phyloP scores from a whole-genome alignment of 192 early-diverging fungal species.

The Umbelopsis ramanniana region DNA sequence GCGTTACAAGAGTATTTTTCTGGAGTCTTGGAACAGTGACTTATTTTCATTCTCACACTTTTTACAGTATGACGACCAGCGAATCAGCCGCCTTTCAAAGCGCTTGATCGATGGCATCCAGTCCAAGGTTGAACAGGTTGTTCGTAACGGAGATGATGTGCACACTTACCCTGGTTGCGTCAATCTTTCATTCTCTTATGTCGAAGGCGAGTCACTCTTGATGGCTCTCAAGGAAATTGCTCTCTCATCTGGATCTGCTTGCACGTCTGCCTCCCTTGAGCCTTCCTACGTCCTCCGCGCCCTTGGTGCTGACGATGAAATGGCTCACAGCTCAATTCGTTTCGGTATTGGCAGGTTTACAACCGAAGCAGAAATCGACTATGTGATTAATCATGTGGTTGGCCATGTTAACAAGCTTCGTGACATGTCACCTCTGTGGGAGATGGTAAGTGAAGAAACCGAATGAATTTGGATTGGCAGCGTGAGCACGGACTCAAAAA shows the following conservation, averaged over 20 bases:
- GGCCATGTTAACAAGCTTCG: conserved; percentile 84
- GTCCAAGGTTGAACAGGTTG: conserved; percentile 76
- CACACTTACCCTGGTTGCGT: conserved; percentile 88
- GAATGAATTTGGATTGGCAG: not conserved
- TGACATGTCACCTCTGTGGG: conserved; percentile 98
- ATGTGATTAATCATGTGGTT: conserved; percentile 79
- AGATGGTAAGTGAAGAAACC: conserved; percentile 70
- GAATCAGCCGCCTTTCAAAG: conserved; percentile 74
- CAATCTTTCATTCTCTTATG: conserved; percentile 95
- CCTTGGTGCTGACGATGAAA: conserved; percentile 95
- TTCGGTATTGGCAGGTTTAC: conserved; percentile 98
- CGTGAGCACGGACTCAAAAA: conserved; percentile 12
- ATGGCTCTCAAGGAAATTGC: conserved; percentile 99
- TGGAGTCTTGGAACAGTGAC: too few relatives aligned
- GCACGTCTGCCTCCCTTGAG: conserved; percentile 95
- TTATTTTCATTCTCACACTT: too few relatives aligned
- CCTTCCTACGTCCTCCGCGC: conserved; percentile 97
- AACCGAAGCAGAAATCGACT: conserved; percentile 93
- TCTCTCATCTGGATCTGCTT: conserved; percentile 92
- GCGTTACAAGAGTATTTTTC: too few relatives aligned
- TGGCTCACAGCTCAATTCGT: conserved; percentile 93
- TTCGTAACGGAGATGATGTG: conserved; percentile 87
- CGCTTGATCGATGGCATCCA: conserved; percentile 83
- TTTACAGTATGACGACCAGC: conserved; percentile 76
- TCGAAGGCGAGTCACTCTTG: conserved; percentile 96